Evolutionary conservation across 352 stramenopile species (phyloP).

Genomic region (Phytophthora chlamydospora): DNA sequence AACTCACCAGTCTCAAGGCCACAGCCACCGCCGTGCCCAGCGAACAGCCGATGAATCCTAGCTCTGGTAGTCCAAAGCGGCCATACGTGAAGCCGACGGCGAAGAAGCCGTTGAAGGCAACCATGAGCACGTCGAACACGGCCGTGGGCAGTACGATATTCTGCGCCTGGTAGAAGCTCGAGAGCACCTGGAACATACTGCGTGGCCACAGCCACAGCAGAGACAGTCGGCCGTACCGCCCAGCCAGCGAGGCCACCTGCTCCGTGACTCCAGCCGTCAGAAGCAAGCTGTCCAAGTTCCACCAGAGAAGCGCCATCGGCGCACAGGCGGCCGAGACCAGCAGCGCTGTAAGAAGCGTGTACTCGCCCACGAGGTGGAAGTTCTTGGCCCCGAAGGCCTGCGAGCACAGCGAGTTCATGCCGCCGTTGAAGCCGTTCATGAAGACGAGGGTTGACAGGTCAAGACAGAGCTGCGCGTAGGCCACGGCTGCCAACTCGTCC

Average conservation of each 20-base stretch:
- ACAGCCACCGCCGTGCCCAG: slow-evolving; percentile 69
- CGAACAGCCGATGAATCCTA: slow-evolving; percentile 81
- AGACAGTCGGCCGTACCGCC: slow-evolving; percentile 67
- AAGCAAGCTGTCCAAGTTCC: slow-evolving; percentile 67
- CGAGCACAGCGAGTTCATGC: slow-evolving; percentile 82
- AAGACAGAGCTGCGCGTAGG: slow-evolving; percentile 78
- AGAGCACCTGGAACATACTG: slow-evolving; percentile 77
- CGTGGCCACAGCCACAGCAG: slow-evolving; percentile 78
- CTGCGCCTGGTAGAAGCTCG: slow-evolving; percentile 82
- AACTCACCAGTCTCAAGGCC: slow-evolving; percentile 51
- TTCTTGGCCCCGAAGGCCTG: slow-evolving; percentile 89
- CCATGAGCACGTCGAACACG: slow-evolving; percentile 57
- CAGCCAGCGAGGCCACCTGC: slow-evolving; percentile 49
- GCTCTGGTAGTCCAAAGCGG: slow-evolving; percentile 46
- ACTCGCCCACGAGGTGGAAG: slow-evolving; percentile 65
- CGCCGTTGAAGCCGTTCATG: slow-evolving; percentile 81
- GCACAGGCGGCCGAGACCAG: slow-evolving; percentile 57
- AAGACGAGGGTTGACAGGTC: slow-evolving; percentile 80
- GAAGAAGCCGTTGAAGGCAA: slow-evolving; percentile 64
- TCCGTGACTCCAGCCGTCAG: slow-evolving; percentile 41
- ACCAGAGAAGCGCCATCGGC: slow-evolving; percentile 77
- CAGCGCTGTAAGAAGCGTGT: slow-evolving; percentile 59
- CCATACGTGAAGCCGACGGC: slow-evolving; percentile 71
- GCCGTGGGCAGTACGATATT: slow-evolving; percentile 77
- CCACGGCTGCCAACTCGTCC: slow-evolving; percentile 69